A percentile compares a stretch with the other conserved stretches of the same genome.
These are phyloP conservation scores for Xylaria sp. DNA, from an alignment of 2,329 filamentous ascomycete species.

Conservation along the genomic window DNA sequence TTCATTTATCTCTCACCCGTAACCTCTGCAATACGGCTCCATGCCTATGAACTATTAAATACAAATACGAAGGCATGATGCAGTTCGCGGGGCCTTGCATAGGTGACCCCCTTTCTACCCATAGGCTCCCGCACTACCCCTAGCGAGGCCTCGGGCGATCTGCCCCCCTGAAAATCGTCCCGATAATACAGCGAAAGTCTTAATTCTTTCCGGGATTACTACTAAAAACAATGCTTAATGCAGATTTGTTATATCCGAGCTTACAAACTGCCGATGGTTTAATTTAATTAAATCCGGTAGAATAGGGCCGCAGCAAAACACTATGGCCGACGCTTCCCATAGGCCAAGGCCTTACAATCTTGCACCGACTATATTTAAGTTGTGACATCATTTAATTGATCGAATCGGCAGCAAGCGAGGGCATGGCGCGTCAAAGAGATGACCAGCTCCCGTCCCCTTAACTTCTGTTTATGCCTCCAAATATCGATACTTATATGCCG, in stretches of 20 bases:
- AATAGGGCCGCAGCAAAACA: slow-evolving; percentile 20
- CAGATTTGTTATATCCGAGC: neutral
- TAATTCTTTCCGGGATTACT: no score
- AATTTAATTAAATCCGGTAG: slow-evolving; percentile 20
- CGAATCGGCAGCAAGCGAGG: slow-evolving; percentile 10
- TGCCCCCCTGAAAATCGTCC: no score
- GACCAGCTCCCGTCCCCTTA: neutral
- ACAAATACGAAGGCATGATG: no score
- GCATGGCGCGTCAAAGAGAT: neutral
- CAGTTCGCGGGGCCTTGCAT: no score
- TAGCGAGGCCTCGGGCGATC: no score
- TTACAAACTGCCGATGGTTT: slow-evolving; percentile 23
- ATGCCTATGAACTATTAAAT: no score
- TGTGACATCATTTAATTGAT: slow-evolving; percentile 13
- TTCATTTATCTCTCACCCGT: no score
- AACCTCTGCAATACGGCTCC: no score
- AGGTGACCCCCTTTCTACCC: no score
- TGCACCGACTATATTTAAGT: slow-evolving; percentile 7
- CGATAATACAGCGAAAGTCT: no score
- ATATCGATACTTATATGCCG: neutral
- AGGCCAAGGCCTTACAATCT: slow-evolving; percentile 7
- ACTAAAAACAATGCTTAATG: neutral
- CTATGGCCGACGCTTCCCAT: neutral
- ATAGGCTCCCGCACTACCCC: no score
- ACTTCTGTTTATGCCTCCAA: neutral